Evolutionary conservation across 495 filamentous ascomycete genomes (phyloP), one percentile per base, ranked within the genome.

Genomic region (Aspergillus egyptiacus): DNA sequence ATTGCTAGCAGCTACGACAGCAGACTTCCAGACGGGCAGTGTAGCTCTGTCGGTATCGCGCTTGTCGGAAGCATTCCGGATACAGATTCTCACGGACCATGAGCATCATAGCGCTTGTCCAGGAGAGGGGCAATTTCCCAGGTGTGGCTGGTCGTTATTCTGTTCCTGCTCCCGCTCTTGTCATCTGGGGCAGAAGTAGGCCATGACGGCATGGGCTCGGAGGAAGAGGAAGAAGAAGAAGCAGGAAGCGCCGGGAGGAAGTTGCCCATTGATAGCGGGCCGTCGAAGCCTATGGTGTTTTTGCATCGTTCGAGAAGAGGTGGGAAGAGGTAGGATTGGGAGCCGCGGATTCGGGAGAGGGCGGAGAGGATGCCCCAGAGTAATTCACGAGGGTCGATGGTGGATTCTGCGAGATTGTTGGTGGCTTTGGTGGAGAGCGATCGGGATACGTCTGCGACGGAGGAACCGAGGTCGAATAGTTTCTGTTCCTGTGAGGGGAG

Each of bases 291-390:
- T 0, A 71, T 53, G 1, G 67, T 59, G n/a, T 50, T 52, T 25
- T 65, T 65, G 38, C 62, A 66, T 9, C 65, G 66, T 17, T 68
- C 67, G 9, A 72, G 22, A 1, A 72, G 51, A 6, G 56, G 30
- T 0, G 69, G 67, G 28, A 71, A 68, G n/a, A 71, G 60, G 46
- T 72, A 68, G 0, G 69, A 72, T 15, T 66, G 62, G n/a, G 69
- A 72, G 33, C 69, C 69, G 7, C 69, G 68, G 33, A 71, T 73
- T 20, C 66, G 68, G 10, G 66, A 66, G 0, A 73, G 55, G 1
- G 67, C 71, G 34, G 65, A 61, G 11, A 73, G 57, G 18, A 73
- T 70, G 11, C 68, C 68, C 69, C 68, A 71, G 13, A 73, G 62
- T 4, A 73, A 57, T 28, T 73, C 63, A 18, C 62, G 64, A 19